Percentiles rank a stretch among this genome's conserved stretches.
These are phyloP conservation scores for Boehmeria nivea DNA, from an alignment of 306 rosid species.

Conservation along the genomic window DNA sequence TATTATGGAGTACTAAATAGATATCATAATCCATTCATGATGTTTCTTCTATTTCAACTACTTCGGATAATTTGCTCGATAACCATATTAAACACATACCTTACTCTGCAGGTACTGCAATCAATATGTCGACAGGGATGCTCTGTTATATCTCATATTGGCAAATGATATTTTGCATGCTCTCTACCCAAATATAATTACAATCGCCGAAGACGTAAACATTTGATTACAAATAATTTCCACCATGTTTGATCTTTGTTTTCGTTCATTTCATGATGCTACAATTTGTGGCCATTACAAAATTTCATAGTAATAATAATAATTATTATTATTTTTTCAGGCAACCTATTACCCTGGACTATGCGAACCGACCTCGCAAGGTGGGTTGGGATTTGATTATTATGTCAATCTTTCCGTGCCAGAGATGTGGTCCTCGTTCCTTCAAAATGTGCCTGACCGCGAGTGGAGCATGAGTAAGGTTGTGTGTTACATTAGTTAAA, in stretches of 20 bases:
- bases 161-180: slow-evolving; percentile 82
- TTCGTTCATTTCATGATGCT: not conserved
- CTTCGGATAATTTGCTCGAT: too few relatives aligned
- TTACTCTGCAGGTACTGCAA: slow-evolving; percentile 90
- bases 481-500: slow-evolving; percentile 1
- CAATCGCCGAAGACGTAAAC: slow-evolving; percentile 92
- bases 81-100: too few relatives aligned
- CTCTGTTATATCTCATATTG: slow-evolving; percentile 70
- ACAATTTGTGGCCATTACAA: too few relatives aligned
- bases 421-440: slow-evolving; percentile 83
- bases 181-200: slow-evolving; percentile 73
- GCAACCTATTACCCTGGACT: slow-evolving; percentile 87
- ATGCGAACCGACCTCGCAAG: slow-evolving; percentile 91
- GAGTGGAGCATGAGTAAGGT: slow-evolving; percentile 98
- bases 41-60: too few relatives aligned
- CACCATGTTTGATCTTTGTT: too few relatives aligned
- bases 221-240: slow-evolving; percentile 4
- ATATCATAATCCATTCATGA: not conserved
- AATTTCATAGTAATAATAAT: too few relatives aligned
- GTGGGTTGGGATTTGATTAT: slow-evolving; percentile 97
- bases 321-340: slow-evolving; percentile 45
- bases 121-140: slow-evolving; percentile 93
- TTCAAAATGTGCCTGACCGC: slow-evolving; percentile 66
- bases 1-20: not conserved
- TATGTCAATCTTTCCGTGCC: slow-evolving; percentile 75